phyloP scores from a whole-genome alignment of 225 moss, liverwort and hornwort genomes.

The Ulota crispa region DNA sequence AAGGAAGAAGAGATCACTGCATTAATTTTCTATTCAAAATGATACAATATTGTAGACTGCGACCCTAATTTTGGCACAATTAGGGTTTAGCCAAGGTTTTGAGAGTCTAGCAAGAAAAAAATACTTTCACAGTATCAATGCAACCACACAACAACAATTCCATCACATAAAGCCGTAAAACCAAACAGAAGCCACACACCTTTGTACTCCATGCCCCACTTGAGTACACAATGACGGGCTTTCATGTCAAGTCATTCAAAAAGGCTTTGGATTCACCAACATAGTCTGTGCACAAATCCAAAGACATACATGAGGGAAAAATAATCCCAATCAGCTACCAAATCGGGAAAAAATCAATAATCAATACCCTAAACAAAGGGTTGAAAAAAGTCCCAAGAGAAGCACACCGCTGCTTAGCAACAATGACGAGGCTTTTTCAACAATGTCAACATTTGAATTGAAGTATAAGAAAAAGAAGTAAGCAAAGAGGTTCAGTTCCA shows the following conservation, averaged over 20 bases:
- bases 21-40: neutral
- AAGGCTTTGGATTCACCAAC: slow-evolving; percentile 95
- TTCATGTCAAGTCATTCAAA: slow-evolving; percentile 89
- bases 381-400: too few species aligned
- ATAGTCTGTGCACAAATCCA: slow-evolving; percentile 58
- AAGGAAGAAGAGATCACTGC: neutral
- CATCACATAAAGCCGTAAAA: neutral
- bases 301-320: neutral
- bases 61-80: slow-evolving; percentile 17
- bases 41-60: neutral
- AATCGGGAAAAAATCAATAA: too few species aligned
- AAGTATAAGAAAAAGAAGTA: neutral
- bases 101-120: neutral
- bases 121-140: neutral
- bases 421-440: too few species aligned
- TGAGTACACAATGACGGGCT: slow-evolving; percentile 95
- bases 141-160: too few species aligned
- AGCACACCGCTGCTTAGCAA: too few species aligned
- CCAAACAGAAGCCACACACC: slow-evolving; percentile 33
- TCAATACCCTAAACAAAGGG: too few species aligned
- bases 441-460: neutral
- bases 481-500: too few species aligned
- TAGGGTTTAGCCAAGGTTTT: slow-evolving; percentile 20
- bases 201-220: slow-evolving; percentile 99
- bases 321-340: too few species aligned